Percentiles rank a stretch among this genome's conserved stretches.
Evolutionary conservation across 164 flowering plant species (phyloP).

Genomic region (Kalanchoe fedtschenkoi): DNA sequence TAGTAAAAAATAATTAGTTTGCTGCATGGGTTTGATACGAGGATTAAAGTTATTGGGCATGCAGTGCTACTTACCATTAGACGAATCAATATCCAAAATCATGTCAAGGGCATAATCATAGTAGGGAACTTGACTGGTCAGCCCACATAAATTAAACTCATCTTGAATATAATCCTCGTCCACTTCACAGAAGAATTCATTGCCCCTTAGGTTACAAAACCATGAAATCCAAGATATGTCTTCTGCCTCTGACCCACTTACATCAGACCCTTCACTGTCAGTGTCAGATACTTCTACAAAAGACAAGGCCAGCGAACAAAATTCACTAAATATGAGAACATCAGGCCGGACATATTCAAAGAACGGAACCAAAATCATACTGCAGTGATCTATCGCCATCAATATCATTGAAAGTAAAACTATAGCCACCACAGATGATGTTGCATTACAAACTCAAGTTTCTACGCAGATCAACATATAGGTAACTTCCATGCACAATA

Average conservation of each 20-base stretch:
- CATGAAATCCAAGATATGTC: conserved; percentile 86
- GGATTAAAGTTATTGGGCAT: neutral
- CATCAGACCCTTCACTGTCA: conserved; percentile 76
- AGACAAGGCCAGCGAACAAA: neutral
- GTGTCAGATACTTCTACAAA: conserved; percentile 66
- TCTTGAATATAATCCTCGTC: conserved; percentile 89
- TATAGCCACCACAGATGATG: no score
- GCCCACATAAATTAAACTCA: conserved; percentile 75
- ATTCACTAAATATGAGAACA: neutral
- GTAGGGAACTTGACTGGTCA: conserved; percentile 81
- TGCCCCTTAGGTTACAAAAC: conserved; percentile 80
- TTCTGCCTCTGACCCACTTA: conserved; percentile 80
- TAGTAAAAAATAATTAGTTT: neutral
- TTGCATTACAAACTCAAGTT: no score
- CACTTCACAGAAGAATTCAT: conserved; percentile 84
- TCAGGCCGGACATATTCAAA: neutral
- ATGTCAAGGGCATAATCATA: conserved; percentile 85
- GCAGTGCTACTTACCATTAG: conserved; percentile 43
- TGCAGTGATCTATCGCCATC: neutral
- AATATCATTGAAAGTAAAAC: no score
- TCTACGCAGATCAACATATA: no score
- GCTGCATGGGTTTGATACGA: neutral
- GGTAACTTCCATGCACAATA: no score
- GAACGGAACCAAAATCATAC: neutral
- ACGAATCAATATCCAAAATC: conserved; percentile 80